Conservation (phyloP, 352 stramenopile genomes). For the Pythium periplocum region DNA sequence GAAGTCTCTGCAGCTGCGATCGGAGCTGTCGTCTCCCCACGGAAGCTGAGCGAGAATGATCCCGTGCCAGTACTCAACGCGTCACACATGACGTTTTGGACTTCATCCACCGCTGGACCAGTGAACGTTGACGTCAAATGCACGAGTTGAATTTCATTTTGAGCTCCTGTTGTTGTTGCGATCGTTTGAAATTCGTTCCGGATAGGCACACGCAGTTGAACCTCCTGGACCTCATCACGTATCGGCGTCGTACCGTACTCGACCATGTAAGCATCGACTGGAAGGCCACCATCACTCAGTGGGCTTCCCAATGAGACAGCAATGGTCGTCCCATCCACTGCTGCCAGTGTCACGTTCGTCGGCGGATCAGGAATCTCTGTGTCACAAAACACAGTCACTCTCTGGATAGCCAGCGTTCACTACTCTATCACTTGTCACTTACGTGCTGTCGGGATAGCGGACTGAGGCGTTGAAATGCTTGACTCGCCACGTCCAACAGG, state of each 20-base stretch:
- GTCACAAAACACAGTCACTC: background rate
- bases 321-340: conserved; percentile 87
- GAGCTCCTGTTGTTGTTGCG: conserved; percentile 57
- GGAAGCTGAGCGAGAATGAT: conserved; percentile 82
- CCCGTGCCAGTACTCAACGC: conserved; percentile 61
- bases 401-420: too few relatives aligned
- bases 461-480: conserved; percentile 77
- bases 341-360: conserved; percentile 66
- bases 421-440: conserved; percentile 9
- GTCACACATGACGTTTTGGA: conserved; percentile 91
- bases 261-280: conserved; percentile 88
- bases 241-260: conserved; percentile 86
- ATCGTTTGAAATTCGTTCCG: conserved; percentile 69
- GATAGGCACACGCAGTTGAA: conserved; percentile 54
- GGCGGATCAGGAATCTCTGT: conserved; percentile 55
- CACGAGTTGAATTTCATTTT: conserved; percentile 89
- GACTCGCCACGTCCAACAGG: conserved; percentile 60
- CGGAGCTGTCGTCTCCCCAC: conserved; percentile 83
- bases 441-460: conserved; percentile 80
- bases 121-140: conserved; percentile 76
- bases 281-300: conserved; percentile 77
- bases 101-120: conserved; percentile 52
- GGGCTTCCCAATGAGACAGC: conserved; percentile 73
- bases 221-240: conserved; percentile 72
- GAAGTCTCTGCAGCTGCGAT: conserved; percentile 82